Evolutionary conservation across 2,329 filamentous ascomycete species (phyloP), one percentile per base, ranked within the genome.

Genomic region (Apiospora malaysiana): DNA sequence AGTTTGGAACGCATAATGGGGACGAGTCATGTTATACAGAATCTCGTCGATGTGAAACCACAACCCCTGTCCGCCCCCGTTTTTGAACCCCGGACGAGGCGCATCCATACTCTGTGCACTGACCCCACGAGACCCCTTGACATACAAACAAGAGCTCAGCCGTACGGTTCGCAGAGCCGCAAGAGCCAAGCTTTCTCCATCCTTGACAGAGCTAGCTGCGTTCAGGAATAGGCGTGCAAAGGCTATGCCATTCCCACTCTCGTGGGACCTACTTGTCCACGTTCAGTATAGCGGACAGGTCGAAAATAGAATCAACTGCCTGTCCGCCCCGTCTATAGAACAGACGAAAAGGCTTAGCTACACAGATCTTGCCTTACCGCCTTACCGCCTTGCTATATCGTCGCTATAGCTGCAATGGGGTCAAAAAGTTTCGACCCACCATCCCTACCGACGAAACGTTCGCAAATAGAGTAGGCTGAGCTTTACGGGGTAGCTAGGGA

Each of bases 241-340:
- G 51, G 56, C 56, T 23, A 23, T 23, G 32, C 18, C 2, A 63
- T 40, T 37, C 56, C 56, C 56, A 40, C 21, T 12, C 27, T 10
- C 27, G 10, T n/a, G 56, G 56, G 18, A 8, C 21, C 21, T 10
- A 8, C 3, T 27, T 10, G 56, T 6, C 18, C n/a, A 10, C 3
- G 14, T 12, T 23, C 9, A 23, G 56, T 8, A n/a, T 40, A 63
- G 56, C 56, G 18, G 32, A 12, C 8, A 40, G 56, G n/a, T 63
- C 32, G 56, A 63, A 63, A 63, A 63, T 63, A 63, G 56, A 59
- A 59, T 9, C 18, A n/a, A 9, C n/a, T 40, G 56, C 56, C 32
- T 40, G 32, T 21, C 8, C 4, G 9, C 7, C 32, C 56, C 56
- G 9, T 14, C 56, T 4, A 40, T 40, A n/a, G 32, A 40, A 40